Evolutionary conservation across 208 protist species (phyloP).

Genomic region (Crithidia expoeki): DNA sequence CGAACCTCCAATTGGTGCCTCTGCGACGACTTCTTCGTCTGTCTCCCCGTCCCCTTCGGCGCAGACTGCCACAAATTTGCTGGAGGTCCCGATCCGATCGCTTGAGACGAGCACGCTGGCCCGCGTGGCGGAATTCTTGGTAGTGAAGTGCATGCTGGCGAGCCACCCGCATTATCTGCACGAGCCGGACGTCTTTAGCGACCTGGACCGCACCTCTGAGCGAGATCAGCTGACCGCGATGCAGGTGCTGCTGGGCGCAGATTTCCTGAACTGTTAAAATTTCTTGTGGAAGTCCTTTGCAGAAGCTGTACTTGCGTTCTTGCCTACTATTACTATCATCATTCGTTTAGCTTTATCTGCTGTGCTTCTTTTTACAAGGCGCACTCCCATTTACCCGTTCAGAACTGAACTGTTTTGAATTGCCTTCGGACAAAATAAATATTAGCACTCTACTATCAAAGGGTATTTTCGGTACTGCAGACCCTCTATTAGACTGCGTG

Average conservation of each 20-base stretch:
- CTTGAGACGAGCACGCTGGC: constrained; percentile 42
- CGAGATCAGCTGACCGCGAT: constrained; percentile 44
- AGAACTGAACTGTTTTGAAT: too few relatives aligned
- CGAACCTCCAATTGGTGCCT: constrained; percentile 2
- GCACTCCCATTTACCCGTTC: too few relatives aligned
- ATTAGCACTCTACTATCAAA: too few relatives aligned
- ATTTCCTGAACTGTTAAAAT: constrained; percentile 51
- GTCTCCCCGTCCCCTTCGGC: background rate
- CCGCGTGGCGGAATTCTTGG: constrained; percentile 47
- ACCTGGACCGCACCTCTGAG: constrained; percentile 36
- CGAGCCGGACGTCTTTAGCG: constrained; percentile 34
- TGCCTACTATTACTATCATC: background rate
- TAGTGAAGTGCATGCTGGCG: constrained; percentile 41
- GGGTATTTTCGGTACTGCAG: too few relatives aligned
- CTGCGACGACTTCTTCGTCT: background rate
- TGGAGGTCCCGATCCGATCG: constrained; percentile 39
- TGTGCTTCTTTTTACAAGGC: too few relatives aligned
- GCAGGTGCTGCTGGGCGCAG: constrained; percentile 48
- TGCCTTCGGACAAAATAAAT: too few relatives aligned
- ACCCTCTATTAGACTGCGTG: too few relatives aligned
- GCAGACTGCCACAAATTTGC: constrained; percentile 1
- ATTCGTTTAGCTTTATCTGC: too few relatives aligned
- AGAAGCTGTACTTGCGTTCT: too few relatives aligned
- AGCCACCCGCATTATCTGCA: constrained; percentile 26
- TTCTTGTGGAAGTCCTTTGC: too few relatives aligned